These are phyloP conservation scores for Jaminaea rosea DNA, from an alignment of 1,284 basidiomycete species.

Conservation along the genomic window DNA sequence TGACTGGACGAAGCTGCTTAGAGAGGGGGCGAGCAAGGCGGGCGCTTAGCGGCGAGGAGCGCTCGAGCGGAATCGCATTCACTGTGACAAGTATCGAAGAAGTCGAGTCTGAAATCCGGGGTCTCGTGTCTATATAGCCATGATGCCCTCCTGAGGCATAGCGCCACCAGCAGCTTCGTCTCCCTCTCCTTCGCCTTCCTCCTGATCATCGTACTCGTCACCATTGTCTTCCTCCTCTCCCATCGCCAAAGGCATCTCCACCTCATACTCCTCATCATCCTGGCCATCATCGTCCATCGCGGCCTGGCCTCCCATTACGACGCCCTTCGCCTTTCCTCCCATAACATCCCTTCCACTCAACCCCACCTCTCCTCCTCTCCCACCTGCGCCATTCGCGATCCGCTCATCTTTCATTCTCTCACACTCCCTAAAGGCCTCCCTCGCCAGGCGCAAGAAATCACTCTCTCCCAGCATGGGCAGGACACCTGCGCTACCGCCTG, in stretches of 20 bases:
- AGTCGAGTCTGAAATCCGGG: no score
- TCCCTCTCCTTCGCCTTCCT: no score
- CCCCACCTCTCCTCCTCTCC: neutral
- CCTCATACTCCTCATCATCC: neutral
- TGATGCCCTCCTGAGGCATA: no score
- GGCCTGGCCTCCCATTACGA: neutral
- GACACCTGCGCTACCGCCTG: neutral
- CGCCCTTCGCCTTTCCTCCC: neutral
- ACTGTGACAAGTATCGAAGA: no score
- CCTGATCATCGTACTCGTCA: no score
- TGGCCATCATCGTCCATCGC: neutral
- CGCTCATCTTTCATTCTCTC: neutral
- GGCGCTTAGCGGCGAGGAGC: no score
- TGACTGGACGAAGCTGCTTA: slow-evolving; percentile 48
- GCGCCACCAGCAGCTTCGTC: no score
- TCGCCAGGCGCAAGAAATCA: slow-evolving; percentile 7
- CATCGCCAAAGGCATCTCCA: no score
- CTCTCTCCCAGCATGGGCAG: neutral
- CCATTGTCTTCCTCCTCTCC: no score
- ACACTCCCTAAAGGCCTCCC: slow-evolving; percentile 6
- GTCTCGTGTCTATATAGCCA: no score
- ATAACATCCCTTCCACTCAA: neutral
- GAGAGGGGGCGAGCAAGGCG: neutral
- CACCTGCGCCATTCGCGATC: neutral
- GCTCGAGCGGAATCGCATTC: no score